Evolutionary conservation across 2,329 filamentous ascomycete genomes (phyloP).

Genomic region (Huntiella savannae): DNA sequence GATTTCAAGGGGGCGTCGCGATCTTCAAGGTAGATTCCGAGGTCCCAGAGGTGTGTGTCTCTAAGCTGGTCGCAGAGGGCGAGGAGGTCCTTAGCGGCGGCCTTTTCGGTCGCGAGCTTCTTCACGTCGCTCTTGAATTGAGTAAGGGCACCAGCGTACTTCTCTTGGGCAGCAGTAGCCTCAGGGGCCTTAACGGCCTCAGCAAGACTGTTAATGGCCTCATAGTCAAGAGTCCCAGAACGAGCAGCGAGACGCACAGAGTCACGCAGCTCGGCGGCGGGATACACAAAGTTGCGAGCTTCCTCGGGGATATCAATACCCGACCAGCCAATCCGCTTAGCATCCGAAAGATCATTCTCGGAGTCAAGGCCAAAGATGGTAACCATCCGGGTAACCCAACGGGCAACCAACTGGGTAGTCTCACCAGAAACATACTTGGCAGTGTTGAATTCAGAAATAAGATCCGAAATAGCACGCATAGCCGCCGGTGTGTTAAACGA

Average conservation of each 20-base stretch:
- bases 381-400: slow-evolving; percentile 68
- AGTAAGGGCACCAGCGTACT: slow-evolving; percentile 20
- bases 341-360: slow-evolving; percentile 17
- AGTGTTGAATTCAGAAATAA: slow-evolving; percentile 41
- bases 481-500: slow-evolving; percentile 74
- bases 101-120: slow-evolving; percentile 28
- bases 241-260: slow-evolving; percentile 9
- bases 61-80: slow-evolving; percentile 62
- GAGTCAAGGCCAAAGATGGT: slow-evolving; percentile 67
- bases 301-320: slow-evolving; percentile 26
- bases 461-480: slow-evolving; percentile 57
- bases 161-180: slow-evolving; percentile 25
- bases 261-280: slow-evolving; percentile 16
- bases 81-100: slow-evolving; percentile 47
- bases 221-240: slow-evolving; percentile 25
- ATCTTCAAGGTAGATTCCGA: slow-evolving; percentile 80
- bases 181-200: slow-evolving; percentile 29
- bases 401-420: slow-evolving; percentile 28
- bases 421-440: slow-evolving; percentile 6
- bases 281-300: slow-evolving; percentile 28
- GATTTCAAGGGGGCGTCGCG: slow-evolving; percentile 46
- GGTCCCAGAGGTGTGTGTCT: slow-evolving; percentile 60
- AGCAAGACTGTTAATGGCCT: slow-evolving; percentile 25
- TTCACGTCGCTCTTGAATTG: slow-evolving; percentile 36
- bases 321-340: slow-evolving; percentile 17